These are phyloP conservation scores for Mucor saturninus DNA, from an alignment of 371 early-diverging fungal genomes.

Conservation along the genomic window DNA sequence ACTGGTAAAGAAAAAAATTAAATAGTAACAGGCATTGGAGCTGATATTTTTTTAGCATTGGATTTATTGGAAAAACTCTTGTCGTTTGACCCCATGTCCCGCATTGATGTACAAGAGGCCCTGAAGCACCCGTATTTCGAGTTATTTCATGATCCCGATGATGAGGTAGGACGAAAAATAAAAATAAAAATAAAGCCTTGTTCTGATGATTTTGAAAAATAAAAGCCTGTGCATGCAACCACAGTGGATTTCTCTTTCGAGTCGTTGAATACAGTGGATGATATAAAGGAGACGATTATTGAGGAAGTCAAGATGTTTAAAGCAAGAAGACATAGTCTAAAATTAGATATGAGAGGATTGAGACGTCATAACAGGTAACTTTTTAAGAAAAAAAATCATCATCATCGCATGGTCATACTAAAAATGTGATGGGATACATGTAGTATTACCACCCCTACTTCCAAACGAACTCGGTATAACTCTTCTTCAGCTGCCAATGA, in stretches of 20 bases:
- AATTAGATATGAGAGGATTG: slow-evolving; percentile 26
- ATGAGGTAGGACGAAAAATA: slow-evolving; percentile 36
- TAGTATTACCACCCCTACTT: slow-evolving; percentile 25
- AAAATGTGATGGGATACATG: no score
- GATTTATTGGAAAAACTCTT: slow-evolving; percentile 83
- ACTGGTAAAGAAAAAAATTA: slow-evolving; percentile 52
- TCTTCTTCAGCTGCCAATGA: slow-evolving; percentile 14
- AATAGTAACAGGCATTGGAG: no score
- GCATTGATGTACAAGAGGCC: slow-evolving; percentile 86
- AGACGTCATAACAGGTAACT: slow-evolving; percentile 23
- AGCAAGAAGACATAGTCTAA: slow-evolving; percentile 45
- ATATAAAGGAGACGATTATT: slow-evolving; percentile 89
- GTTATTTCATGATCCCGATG: slow-evolving; percentile 79
- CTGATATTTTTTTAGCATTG: slow-evolving; percentile 25
- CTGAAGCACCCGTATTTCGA: slow-evolving; percentile 80
- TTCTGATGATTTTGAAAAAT: slow-evolving; percentile 11
- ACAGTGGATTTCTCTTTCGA: slow-evolving; percentile 95
- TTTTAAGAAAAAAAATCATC: no score
- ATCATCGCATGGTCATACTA: no score
- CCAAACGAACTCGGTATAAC: slow-evolving; percentile 13
- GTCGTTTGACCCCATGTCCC: slow-evolving; percentile 77
- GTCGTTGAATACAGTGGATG: slow-evolving; percentile 78
- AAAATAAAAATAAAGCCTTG: no score
- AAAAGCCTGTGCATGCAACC: slow-evolving; percentile 74
- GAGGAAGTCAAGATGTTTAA: slow-evolving; percentile 84